Evolutionary conservation across 306 rosid genomes (phyloP).

Genomic region (Fragaria iinumae): DNA sequence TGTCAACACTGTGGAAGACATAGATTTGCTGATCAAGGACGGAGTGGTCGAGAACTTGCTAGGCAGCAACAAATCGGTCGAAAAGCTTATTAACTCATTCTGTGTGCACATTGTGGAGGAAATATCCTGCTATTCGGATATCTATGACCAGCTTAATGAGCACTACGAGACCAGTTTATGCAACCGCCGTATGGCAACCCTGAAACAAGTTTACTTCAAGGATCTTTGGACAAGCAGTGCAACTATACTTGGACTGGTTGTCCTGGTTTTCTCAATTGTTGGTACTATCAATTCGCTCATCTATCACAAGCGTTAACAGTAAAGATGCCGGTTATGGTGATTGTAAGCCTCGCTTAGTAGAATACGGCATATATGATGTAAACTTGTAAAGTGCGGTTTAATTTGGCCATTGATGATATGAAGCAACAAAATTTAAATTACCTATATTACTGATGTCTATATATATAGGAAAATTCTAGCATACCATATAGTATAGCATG

Average conservation of each 20-base stretch:
- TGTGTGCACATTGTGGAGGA: conserved; percentile 35
- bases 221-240: conserved; percentile 66
- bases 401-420: too few species aligned
- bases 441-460: too few species aligned
- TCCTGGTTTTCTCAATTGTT: conserved; percentile 19
- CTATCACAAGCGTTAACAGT: too few species aligned
- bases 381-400: too few species aligned
- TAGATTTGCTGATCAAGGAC: conserved; percentile 44
- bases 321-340: too few species aligned
- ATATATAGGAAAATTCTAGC: too few species aligned
- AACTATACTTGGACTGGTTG: conserved; percentile 46
- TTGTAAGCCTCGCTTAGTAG: too few species aligned
- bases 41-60: conserved; percentile 38
- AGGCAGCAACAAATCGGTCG: conserved; percentile 51
- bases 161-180: conserved; percentile 35
- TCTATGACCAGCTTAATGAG: conserved; percentile 19
- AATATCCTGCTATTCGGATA: conserved; percentile 25
- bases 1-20: conserved; percentile 44
- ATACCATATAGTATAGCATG: too few species aligned
- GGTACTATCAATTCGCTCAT: conserved; percentile 3
- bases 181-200: conserved; percentile 45
- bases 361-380: too few species aligned
- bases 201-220: conserved; percentile 48
- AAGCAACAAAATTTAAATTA: too few species aligned
- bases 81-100: conserved; percentile 35